These are phyloP conservation scores for Purshia tridentata DNA, from an alignment of 306 rosid genomes.

Conservation along the genomic window DNA sequence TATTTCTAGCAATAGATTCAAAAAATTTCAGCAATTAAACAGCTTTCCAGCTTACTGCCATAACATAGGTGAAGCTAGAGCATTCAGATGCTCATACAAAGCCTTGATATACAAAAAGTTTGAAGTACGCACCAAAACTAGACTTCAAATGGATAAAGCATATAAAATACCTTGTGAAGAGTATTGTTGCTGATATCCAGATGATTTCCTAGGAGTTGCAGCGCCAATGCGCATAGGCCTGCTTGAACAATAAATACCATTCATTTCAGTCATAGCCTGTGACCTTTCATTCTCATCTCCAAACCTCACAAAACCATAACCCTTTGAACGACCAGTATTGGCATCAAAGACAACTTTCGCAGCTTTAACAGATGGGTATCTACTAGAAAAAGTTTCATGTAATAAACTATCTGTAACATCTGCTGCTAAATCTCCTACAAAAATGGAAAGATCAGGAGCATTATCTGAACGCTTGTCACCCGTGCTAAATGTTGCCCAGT, in stretches of 20 bases:
- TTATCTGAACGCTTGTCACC: slow-evolving; percentile 87
- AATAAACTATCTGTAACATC: slow-evolving; percentile 84
- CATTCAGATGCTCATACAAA: not conserved
- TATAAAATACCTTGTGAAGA: slow-evolving; percentile 46
- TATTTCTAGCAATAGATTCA: not conserved
- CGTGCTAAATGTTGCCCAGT: slow-evolving; percentile 93
- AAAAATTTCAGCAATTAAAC: not conserved
- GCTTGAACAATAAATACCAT: slow-evolving; percentile 82
- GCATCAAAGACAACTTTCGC: slow-evolving; percentile 98
- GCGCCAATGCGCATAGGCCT: slow-evolving; percentile 96
- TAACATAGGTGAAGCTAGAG: not conserved
- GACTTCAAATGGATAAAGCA: slow-evolving; percentile 16
- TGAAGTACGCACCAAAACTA: not conserved
- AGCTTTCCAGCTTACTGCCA: not conserved
- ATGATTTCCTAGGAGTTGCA: slow-evolving; percentile 92
- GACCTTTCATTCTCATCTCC: slow-evolving; percentile 86
- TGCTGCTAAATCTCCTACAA: slow-evolving; percentile 94
- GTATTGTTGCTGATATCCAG: slow-evolving; percentile 68
- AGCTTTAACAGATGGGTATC: slow-evolving; percentile 84
- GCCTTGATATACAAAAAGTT: not conserved
- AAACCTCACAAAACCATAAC: slow-evolving; percentile 96
- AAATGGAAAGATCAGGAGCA: slow-evolving; percentile 86
- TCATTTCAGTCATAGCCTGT: slow-evolving; percentile 85
- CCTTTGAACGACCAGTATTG: slow-evolving; percentile 93
- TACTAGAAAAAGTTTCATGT: slow-evolving; percentile 72